These are phyloP conservation scores for Lactarius sp. DNA, from an alignment of 768 basidiomycete genomes.

Conservation along the genomic window DNA sequence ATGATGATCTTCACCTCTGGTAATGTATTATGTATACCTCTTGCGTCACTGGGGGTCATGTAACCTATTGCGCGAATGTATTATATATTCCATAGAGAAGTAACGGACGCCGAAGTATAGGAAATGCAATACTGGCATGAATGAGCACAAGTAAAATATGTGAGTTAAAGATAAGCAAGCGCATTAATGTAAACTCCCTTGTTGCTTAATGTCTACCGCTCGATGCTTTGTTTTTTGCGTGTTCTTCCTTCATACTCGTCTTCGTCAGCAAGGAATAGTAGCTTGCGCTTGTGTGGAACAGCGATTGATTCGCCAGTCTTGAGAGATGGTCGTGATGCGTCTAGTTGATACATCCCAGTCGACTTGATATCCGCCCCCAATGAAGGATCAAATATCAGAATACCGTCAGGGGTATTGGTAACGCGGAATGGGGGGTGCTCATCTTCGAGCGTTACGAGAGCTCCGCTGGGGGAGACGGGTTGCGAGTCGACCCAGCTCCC, in stretches of 20 bases:
- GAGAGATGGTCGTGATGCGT: background rate
- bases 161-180: constrained; percentile 4
- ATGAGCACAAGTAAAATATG: background rate
- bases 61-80: background rate
- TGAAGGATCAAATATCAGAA: background rate
- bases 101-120: background rate
- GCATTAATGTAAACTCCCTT: background rate
- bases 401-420: background rate
- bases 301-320: background rate
- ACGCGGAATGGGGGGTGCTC: background rate
- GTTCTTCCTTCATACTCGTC: constrained; percentile 7
- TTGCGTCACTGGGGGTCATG: background rate
- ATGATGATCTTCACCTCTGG: background rate
- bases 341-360: background rate
- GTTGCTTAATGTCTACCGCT: background rate
- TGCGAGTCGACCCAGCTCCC: constrained; percentile 3
- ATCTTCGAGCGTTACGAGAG: background rate
- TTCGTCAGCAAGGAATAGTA: constrained; percentile 8
- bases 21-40: background rate
- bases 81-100: background rate
- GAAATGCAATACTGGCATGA: background rate
- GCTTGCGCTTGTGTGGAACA: constrained; percentile 17
- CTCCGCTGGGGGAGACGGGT: background rate
- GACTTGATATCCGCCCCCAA: background rate
- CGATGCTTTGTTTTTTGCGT: constrained; percentile 4